Evolutionary conservation across 2,329 filamentous ascomycete genomes (phyloP), one percentile per base, ranked within the genome.

Genomic region (Aspergillus sp.): DNA sequence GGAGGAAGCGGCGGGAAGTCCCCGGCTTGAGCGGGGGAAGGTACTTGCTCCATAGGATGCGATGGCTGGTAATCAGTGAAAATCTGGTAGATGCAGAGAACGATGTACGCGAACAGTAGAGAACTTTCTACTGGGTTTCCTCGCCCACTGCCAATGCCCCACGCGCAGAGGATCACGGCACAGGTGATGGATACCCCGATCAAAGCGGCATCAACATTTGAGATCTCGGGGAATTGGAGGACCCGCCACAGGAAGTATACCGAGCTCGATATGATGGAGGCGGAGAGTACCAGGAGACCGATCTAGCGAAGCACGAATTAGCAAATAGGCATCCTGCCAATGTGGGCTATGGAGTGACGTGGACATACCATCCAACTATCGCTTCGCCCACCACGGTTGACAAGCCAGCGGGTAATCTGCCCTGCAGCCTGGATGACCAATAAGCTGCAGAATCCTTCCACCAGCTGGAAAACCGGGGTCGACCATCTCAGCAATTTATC

Each of bases 31-130:
- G 85, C 73, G 13, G 84, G 79, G 15, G 79, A 78, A 50, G 81
- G 79, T 15, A 76, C 74, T 30, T 87, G 84, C 32, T 84, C 80
- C 28, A 84, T 81, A n/a, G 85, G 87, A 17, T 85, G 77, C 4
- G 91, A 93, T 3, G 95, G 92, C 67, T 94, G 87, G 78, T 98
- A 98, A 78, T 99, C 95, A 70, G 95, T 99, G 77, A 98, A 98
- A 76, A 98, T 98, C 77, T 99, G 95, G 80, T 98, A 99, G 72
- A 98, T 91, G 81, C 94, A 98, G 64, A 99, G 88, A n/a, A 97
- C 95, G 63, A 97, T 87, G 77, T 99, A 99, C 71, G 95, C 94
- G 73, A 99, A 98, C 60, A 99, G 85, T 10, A 99, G 82, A 21
- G 94, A 97, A 67, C 92, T 96, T 78, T 99, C 94, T 57, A 98